These are phyloP conservation scores for Tetraselmis striata DNA, from an alignment of 139 green algal species.

Conservation along the genomic window DNA sequence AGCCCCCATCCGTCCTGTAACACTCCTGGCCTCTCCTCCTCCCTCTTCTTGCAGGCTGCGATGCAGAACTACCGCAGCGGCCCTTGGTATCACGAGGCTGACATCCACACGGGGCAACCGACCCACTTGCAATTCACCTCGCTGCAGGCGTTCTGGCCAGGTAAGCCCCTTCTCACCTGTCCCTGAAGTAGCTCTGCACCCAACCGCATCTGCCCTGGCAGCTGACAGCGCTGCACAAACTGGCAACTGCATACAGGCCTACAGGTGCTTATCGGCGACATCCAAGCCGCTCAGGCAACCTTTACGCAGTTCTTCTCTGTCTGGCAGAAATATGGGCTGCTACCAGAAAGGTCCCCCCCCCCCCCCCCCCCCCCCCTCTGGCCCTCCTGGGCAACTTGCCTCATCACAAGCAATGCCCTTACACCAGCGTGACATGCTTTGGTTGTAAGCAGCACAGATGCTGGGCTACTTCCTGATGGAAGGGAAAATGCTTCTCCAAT, in stretches of 20 bases:
- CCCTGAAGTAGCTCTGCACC: not conserved
- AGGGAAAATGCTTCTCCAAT: too few relatives aligned
- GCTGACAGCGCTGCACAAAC: too few relatives aligned
- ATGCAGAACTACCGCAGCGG: conserved; percentile 4
- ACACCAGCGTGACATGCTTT: too few relatives aligned
- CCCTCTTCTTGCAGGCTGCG: too few relatives aligned
- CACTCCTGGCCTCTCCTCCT: too few relatives aligned
- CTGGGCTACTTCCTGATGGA: too few relatives aligned
- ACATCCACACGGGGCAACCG: conserved; percentile 20
- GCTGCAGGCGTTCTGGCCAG: conserved; percentile 39
- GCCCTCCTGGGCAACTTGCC: too few relatives aligned
- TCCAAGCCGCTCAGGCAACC: conserved; percentile 9
- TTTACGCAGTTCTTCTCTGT: conserved; percentile 20
- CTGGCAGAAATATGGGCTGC: conserved; percentile 29
- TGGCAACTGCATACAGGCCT: conserved; percentile 13
- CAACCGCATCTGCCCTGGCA: not conserved
- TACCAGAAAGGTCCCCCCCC: conserved; percentile 31
- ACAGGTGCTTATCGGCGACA: conserved; percentile 27
- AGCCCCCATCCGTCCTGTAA: too few relatives aligned
- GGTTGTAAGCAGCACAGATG: too few relatives aligned
- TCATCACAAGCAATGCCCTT: too few relatives aligned
- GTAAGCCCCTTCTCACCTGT: not conserved
- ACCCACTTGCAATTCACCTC: conserved; percentile 8
- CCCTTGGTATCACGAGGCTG: conserved; percentile 21
- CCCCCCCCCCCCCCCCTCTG: too few relatives aligned